Evolutionary conservation across 2,329 filamentous ascomycete genomes (phyloP), one percentile per base, ranked within the genome.

Genomic region (Xylariaceae sp.): DNA sequence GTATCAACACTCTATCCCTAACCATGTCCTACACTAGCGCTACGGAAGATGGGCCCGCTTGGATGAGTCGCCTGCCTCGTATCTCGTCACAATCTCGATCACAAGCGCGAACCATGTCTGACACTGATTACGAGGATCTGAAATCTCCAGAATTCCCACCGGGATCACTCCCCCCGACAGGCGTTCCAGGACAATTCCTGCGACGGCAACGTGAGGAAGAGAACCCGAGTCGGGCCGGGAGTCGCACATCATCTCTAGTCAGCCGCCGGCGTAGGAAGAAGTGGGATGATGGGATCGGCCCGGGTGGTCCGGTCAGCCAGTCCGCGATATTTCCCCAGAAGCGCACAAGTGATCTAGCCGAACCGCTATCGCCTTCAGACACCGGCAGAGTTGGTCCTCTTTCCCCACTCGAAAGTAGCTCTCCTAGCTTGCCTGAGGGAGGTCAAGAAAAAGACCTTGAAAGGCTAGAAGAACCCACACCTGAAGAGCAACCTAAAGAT

Each of bases 21-120:
- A 97, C 95, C 53, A 91, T 99, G 85, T 97, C 95, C 0, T 99
- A 98, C 77, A 99, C 95, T 0, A 86, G 89, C 60, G 92, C 88
- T 16, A 90, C 90, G 47, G 94, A 96, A 53, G 91, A 96, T 31
- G 91, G 92, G 0, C 90, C 92, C 2, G 87, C 87, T 1, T 99
- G 95, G 95, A 96, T 98, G 90, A 95, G 96, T 66, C 85, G 95
- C 51, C 79, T 99, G 39, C 95, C 95, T 4, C 75, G 88, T 71
- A 83, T 88, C 63, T 80, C 85, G 46, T 84, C 86, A 0, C 81
- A 81, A 57, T 88, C 86, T 29, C 89, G 91, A 63, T 97, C 95
- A 1, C 87, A 94, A 67, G 92, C 92, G 4, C 91, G 89, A 71
- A 90, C 87, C 24, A 89, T 92, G 83, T 96, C 93, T 0, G 89